Conservation (phyloP, 345 rosid genomes). For the Nasturtium officinale region DNA sequence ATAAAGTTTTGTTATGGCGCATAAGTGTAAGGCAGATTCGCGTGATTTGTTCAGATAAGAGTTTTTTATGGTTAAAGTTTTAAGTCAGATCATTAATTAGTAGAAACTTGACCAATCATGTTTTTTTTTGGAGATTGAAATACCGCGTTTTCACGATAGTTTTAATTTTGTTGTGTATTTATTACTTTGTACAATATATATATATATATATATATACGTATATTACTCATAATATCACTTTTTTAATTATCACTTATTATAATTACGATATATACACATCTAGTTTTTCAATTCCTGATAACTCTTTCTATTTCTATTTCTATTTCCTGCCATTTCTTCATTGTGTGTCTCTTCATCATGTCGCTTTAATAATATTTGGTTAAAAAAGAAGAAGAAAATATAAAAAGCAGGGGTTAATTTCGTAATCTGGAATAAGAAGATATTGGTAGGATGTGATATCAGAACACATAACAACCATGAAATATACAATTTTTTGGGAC, state of each 20-base stretch:
- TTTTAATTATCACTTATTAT: too few relatives aligned
- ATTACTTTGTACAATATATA: not conserved
- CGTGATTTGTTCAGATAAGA: not conserved
- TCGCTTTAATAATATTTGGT: constrained; percentile 15
- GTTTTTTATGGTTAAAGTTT: too few relatives aligned
- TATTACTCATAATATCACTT: not conserved
- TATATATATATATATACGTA: too few relatives aligned
- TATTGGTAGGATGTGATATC: constrained; percentile 35
- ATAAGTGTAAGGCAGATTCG: too few relatives aligned
- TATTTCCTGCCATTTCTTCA: not conserved
- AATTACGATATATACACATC: not conserved
- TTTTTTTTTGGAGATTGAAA: not conserved
- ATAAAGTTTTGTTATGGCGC: not conserved
- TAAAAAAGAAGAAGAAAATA: not conserved
- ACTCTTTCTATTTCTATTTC: not conserved
- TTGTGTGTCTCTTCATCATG: not conserved
- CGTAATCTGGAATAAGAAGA: constrained; percentile 16
- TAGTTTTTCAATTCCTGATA: not conserved
- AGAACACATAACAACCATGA: constrained; percentile 1
- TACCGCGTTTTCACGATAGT: not conserved
- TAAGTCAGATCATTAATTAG: not conserved
- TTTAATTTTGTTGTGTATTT: not conserved
- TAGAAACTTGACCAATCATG: not conserved
- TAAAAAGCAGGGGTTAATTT: not conserved
- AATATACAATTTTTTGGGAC: not conserved